Base-by-base conservation (phyloP, 306 rosid genomes). In the Geum urbanum region DNA sequence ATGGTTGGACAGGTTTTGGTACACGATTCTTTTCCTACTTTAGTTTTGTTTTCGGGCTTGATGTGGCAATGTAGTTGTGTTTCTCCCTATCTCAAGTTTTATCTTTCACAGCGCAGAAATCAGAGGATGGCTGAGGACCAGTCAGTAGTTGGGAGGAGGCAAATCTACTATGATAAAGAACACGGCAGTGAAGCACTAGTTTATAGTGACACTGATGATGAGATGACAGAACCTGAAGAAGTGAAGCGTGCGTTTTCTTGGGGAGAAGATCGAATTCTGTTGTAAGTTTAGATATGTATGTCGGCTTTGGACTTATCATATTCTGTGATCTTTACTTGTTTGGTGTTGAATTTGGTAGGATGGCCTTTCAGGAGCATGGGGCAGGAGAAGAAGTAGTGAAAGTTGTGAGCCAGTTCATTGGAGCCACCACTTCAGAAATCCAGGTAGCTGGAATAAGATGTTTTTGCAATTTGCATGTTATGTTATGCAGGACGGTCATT, bases 91-190 rank as follows among this genome's bases (percentile, higher is more conserved):
- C 88, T 86, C 77, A 79, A 83, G 78, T 84, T 74, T 32, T 86
- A 46, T 79, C 78, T 70, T 77, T 69, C 82, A 66, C 86, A 79
- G 87, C 76, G 64, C 94, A 94, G 98, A 81, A 94, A 94, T 81
- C 97, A 94, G 91, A 94, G 96, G 84, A 94, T 94, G 98, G 94
- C 95, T 44, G 98, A 90, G 61, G 97, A 94, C 63, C 98, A 94
- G 74, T 94, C 98, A 20, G 97, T 94, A 37, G 94, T 90, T 19
- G 96, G 98, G 76, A 90, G 91, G 87, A 88, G 96, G 69, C 87
- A 88, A n/a, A 92, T 92, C 70, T 92, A 92, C 84, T 92, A 94
- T 58, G 97, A 94, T 58, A 86, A 81, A 14, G 63, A 75, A 67
- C 89, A 83, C 67, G 98, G 97, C 69, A 84, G 94, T 69, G 98